phyloP scores from a whole-genome alignment of 306 rosid species.

The Quercus robur region DNA sequence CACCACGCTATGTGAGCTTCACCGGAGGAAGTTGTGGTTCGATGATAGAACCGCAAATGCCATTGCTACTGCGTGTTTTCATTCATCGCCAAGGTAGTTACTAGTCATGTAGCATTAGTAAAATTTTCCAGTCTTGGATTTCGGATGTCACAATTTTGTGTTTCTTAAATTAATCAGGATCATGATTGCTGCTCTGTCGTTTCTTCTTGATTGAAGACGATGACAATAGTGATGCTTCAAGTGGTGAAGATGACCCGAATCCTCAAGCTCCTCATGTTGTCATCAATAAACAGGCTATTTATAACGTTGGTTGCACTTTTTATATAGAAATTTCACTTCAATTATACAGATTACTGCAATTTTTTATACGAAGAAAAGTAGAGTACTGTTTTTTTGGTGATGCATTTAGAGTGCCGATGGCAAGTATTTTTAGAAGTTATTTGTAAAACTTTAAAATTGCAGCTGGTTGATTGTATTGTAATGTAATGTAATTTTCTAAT shows the following conservation, averaged over 20 bases:
- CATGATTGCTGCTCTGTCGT: conserved; percentile 69
- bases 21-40: conserved; percentile 73
- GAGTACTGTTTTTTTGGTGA: not conserved
- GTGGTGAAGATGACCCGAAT: conserved; percentile 54
- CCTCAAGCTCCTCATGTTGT: conserved; percentile 50
- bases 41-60: conserved; percentile 90
- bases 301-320: conserved; percentile 55
- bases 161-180: conserved; percentile 48
- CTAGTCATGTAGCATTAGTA: not conserved
- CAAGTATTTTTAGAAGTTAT: not conserved
- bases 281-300: conserved; percentile 58
- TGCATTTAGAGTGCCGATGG: not conserved
- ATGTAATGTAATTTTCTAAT: not conserved
- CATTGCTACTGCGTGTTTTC: conserved; percentile 76
- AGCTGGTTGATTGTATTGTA: not conserved
- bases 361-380: too few species aligned
- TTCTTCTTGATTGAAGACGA: conserved; percentile 74
- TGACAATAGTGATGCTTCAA: conserved; percentile 68
- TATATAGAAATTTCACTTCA: not conserved
- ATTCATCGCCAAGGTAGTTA: conserved; percentile 63
- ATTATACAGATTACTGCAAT: not conserved
- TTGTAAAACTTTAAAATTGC: conserved; percentile 1
- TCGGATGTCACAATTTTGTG: conserved; percentile 5
- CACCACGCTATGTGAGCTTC: conserved; percentile 72
- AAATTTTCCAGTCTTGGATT: not conserved